Conservation (phyloP, 805 yeast species). For the Ogataea trehalophila region DNA sequence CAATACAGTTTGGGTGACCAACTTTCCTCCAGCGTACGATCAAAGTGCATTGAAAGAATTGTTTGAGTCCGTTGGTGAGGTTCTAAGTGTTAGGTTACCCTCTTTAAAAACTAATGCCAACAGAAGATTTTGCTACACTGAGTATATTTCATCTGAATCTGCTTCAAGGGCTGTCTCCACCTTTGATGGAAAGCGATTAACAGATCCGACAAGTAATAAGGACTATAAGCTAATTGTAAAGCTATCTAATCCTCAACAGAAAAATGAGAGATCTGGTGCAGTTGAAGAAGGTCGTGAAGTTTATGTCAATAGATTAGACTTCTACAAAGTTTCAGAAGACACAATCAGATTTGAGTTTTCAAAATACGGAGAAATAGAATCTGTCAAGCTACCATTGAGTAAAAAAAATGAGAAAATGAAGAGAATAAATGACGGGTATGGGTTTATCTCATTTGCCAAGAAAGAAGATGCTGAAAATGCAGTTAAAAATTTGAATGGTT, state of each 20-base stretch:
- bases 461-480: constrained; percentile 44
- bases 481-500: constrained; percentile 34
- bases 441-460: constrained; percentile 49
- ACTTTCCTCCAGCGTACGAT: constrained; percentile 57
- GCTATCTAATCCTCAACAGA: constrained; percentile 54
- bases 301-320: constrained; percentile 49
- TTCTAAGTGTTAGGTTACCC: constrained; percentile 58
- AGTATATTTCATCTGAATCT: constrained; percentile 38
- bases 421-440: constrained; percentile 55
- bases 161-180: constrained; percentile 40
- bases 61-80: constrained; percentile 36
- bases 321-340: constrained; percentile 35
- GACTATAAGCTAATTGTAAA: constrained; percentile 47
- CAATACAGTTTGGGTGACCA: constrained; percentile 66
- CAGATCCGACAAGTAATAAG: constrained; percentile 22
- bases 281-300: constrained; percentile 54
- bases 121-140: constrained; percentile 73
- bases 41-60: constrained; percentile 34
- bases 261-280: constrained; percentile 38
- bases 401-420: constrained; percentile 28
- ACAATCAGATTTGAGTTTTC: constrained; percentile 38
- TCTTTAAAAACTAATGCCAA: constrained; percentile 48
- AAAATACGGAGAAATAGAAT: constrained; percentile 49
- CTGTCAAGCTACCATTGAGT: constrained; percentile 42
- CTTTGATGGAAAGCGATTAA: constrained; percentile 36